Conservation (phyloP, 2,329 filamentous ascomycete species). For the Colletotrichum graminicola region DNA sequence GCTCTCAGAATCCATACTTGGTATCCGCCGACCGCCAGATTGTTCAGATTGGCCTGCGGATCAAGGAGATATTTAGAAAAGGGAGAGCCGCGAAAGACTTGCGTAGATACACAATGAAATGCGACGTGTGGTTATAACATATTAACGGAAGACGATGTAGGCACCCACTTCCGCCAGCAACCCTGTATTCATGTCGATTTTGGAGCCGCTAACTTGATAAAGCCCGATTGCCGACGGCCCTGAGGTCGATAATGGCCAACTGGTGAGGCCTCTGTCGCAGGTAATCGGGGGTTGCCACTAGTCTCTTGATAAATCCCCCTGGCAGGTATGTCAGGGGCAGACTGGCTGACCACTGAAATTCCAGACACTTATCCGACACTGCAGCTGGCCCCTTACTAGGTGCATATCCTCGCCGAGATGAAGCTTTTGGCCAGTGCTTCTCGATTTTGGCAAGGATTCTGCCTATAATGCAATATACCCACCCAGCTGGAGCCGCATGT, state of each 20-base stretch:
- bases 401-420: neutral
- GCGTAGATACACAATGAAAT: slow-evolving; percentile 14
- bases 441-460: neutral
- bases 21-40: neutral
- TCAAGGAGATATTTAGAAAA: neutral
- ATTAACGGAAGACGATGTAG: neutral
- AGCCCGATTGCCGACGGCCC: neutral
- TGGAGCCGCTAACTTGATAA: neutral
- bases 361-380: slow-evolving; percentile 3
- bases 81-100: neutral
- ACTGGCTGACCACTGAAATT: slow-evolving; percentile 12
- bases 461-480: too few species aligned
- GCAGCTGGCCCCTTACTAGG: neutral
- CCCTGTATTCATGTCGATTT: neutral
- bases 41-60: neutral
- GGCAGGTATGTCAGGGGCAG: neutral
- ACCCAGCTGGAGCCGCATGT: neutral
- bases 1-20: slow-evolving; percentile 22
- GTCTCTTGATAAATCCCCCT: slow-evolving; percentile 11
- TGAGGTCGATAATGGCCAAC: neutral
- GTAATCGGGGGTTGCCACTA: slow-evolving; percentile 23
- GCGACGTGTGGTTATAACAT: slow-evolving; percentile 19
- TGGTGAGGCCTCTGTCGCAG: slow-evolving; percentile 2
- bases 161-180: neutral
- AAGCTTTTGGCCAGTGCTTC: neutral